phyloP scores from a whole-genome alignment of 2,329 filamentous ascomycete genomes.

The Stagonosporopsis vannaccii region DNA sequence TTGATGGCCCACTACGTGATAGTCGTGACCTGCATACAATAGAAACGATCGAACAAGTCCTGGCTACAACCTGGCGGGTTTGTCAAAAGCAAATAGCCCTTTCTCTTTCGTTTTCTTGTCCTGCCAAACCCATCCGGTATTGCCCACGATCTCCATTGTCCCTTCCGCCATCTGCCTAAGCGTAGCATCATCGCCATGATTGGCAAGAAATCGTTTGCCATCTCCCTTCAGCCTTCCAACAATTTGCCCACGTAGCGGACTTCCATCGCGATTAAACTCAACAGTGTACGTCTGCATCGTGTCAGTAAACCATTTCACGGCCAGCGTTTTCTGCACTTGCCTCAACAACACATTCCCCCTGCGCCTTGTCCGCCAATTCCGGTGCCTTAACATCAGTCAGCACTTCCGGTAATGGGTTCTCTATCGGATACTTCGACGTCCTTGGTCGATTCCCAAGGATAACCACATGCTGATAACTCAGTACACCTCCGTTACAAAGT shows the following conservation, averaged over 20 bases:
- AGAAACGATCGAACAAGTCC: too few relatives aligned
- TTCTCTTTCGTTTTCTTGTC: conserved; percentile 37
- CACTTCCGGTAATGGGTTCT: conserved; percentile 56
- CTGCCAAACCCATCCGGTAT: conserved; percentile 55
- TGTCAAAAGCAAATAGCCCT: conserved; percentile 40
- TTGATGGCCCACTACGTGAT: background rate
- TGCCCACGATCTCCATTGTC: conserved; percentile 58
- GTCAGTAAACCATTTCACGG: conserved; percentile 3
- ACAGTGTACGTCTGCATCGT: conserved; percentile 65
- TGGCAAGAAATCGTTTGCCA: conserved; percentile 63
- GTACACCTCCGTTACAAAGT: conserved; percentile 69
- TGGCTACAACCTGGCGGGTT: conserved; percentile 17
- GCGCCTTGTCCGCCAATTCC: conserved; percentile 46
- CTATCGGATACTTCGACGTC: conserved; percentile 55
- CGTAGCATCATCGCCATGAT: conserved; percentile 61
- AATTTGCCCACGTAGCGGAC: conserved; percentile 58
- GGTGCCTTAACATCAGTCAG: conserved; percentile 53
- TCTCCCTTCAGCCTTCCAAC: conserved; percentile 60
- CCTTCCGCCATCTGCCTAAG: conserved; percentile 55
- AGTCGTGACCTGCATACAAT: background rate
- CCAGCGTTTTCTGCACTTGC: conserved; percentile 43
- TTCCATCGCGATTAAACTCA: conserved; percentile 61
- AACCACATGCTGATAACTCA: conserved; percentile 71
- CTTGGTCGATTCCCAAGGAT: conserved; percentile 61
- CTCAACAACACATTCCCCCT: conserved; percentile 63